Percentiles rank a stretch among this genome's conserved stretches.
Evolutionary conservation across 2,329 filamentous ascomycete genomes (phyloP).

Genomic region (Xylaria sp.): DNA sequence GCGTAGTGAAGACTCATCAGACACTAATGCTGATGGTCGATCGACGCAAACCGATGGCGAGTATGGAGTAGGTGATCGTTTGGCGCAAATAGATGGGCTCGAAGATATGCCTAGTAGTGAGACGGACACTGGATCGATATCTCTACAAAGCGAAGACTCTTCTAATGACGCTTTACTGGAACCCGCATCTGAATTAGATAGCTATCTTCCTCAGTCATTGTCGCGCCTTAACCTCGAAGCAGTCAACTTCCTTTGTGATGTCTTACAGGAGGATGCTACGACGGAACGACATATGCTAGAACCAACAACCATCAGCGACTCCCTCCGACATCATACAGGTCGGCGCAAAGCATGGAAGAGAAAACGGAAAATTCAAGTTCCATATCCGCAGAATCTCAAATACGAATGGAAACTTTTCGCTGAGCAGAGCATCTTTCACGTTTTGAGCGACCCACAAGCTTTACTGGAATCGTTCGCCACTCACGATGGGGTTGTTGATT

Average conservation of each 20-base stretch:
- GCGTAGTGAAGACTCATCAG: slow-evolving; percentile 38
- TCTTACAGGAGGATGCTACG: slow-evolving; percentile 67
- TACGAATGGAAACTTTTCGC: slow-evolving; percentile 69
- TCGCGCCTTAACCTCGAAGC: slow-evolving; percentile 64
- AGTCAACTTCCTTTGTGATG: slow-evolving; percentile 70
- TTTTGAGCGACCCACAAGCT: slow-evolving; percentile 67
- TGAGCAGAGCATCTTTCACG: slow-evolving; percentile 72
- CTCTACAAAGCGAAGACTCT: slow-evolving; percentile 40
- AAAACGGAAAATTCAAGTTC: slow-evolving; percentile 44
- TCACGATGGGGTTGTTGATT: slow-evolving; percentile 66
- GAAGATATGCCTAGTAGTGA: slow-evolving; percentile 43
- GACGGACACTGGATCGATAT: slow-evolving; percentile 39
- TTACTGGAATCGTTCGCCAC: slow-evolving; percentile 68
- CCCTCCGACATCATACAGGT: slow-evolving; percentile 45
- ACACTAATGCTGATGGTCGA: slow-evolving; percentile 34
- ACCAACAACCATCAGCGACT: slow-evolving; percentile 51
- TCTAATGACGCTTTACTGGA: slow-evolving; percentile 36
- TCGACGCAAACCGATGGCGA: slow-evolving; percentile 31
- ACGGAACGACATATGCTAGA: slow-evolving; percentile 62
- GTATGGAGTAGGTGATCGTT: slow-evolving; percentile 31
- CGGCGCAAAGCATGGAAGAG: slow-evolving; percentile 51
- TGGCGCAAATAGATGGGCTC: slow-evolving; percentile 41
- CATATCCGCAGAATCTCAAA: slow-evolving; percentile 51
- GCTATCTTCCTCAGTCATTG: slow-evolving; percentile 67
- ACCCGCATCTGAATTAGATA: slow-evolving; percentile 45